Evolutionary conservation across 1,139 yeast species (phyloP).

Genomic region (Saccharomyces uvarum): DNA sequence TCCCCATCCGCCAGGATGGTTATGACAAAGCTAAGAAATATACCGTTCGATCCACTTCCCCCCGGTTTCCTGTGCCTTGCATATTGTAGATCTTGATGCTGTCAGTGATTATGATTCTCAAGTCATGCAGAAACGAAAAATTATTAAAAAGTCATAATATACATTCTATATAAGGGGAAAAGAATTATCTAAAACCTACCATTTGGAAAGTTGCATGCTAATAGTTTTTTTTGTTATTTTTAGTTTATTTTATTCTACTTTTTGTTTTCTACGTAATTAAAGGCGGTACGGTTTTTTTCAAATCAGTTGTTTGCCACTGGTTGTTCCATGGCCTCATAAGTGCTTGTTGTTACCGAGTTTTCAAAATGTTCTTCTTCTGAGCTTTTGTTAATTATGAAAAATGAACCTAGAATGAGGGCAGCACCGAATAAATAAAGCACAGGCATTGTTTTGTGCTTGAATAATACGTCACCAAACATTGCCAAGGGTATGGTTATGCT

Average conservation of each 20-base stretch:
- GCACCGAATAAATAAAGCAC: constrained; percentile 73
- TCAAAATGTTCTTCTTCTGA: constrained; percentile 47
- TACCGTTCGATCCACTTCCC: not conserved
- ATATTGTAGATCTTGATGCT: not conserved
- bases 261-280: not conserved
- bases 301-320: not conserved
- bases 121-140: not conserved
- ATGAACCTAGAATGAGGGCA: constrained; percentile 66
- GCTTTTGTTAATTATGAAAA: constrained; percentile 71
- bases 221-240: not conserved
- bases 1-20: not conserved
- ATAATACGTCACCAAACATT: constrained; percentile 77
- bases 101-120: not conserved
- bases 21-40: not conserved
- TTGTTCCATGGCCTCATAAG: not conserved
- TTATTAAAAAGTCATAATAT: constrained; percentile 5
- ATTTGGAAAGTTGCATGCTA: not conserved
- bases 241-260: not conserved
- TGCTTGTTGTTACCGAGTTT: constrained; percentile 3
- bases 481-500: constrained; percentile 89
- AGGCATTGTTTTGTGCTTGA: constrained; percentile 58
- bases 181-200: not conserved
- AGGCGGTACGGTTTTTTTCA: not conserved
- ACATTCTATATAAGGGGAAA: not conserved
- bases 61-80: not conserved